These are phyloP conservation scores for Eimeria maxima DNA, from an alignment of 169 alveolate genomes.

Conservation along the genomic window DNA sequence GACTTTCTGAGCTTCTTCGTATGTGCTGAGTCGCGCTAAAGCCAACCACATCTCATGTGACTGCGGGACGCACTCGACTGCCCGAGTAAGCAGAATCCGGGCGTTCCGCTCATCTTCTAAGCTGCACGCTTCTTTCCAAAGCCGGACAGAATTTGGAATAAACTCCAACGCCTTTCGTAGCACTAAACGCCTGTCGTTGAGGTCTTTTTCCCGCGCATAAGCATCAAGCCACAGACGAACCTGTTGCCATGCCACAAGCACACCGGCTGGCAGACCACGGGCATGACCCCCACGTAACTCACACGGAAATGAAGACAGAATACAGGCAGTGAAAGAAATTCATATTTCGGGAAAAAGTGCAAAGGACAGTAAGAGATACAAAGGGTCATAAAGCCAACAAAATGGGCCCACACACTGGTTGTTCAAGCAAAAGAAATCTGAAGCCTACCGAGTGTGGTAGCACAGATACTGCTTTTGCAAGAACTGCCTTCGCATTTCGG, in stretches of 20 bases:
- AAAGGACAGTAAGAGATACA: not conserved
- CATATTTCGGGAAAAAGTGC: not conserved
- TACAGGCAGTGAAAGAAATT: not conserved
- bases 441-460: constrained; percentile 91
- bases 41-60: constrained; percentile 99
- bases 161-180: constrained; percentile 97
- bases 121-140: constrained; percentile 99
- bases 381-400: not conserved
- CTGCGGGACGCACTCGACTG: constrained; percentile 99
- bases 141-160: constrained; percentile 97
- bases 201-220: constrained; percentile 95
- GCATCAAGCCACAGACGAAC: constrained; percentile 98
- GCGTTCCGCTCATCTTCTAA: constrained; percentile 97
- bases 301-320: not conserved
- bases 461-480: constrained; percentile 91
- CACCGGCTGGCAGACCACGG: not conserved
- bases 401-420: not conserved
- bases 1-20: constrained; percentile 98
- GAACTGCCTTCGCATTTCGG: constrained; percentile 95
- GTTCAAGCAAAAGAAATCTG: not conserved
- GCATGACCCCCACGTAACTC: not conserved
- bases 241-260: not conserved
- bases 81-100: constrained; percentile 96
- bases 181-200: constrained; percentile 93
- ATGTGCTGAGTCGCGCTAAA: constrained; percentile 97